These are phyloP conservation scores for Kodamaea hsintzibuensis DNA, from an alignment of 805 yeast species.

Conservation along the genomic window DNA sequence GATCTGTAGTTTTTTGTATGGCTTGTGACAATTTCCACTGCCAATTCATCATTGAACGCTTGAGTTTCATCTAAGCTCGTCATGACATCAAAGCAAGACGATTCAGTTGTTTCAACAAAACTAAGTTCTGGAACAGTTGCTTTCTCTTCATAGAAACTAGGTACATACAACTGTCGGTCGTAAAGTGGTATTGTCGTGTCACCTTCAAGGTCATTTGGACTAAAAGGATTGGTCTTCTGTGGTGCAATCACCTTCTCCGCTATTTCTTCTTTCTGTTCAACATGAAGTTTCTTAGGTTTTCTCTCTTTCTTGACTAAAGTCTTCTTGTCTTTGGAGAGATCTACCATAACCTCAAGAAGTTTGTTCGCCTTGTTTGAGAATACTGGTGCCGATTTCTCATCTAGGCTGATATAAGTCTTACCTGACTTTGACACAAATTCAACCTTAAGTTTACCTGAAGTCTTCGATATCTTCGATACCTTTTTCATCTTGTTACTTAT, in stretches of 20 bases:
- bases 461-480: neutral
- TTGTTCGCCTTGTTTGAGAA: neutral
- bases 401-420: neutral
- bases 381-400: neutral
- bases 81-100: slow-evolving; percentile 14
- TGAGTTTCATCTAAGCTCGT: slow-evolving; percentile 15
- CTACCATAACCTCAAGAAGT: neutral
- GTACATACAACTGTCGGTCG: slow-evolving; percentile 18
- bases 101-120: slow-evolving; percentile 13
- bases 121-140: slow-evolving; percentile 22
- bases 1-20: slow-evolving; percentile 33
- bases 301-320: slow-evolving; percentile 8
- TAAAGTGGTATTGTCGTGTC: slow-evolving; percentile 28
- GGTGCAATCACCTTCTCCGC: neutral
- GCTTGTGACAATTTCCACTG: slow-evolving; percentile 29
- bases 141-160: slow-evolving; percentile 16
- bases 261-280: slow-evolving; percentile 8
- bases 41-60: slow-evolving; percentile 30
- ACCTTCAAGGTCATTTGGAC: slow-evolving; percentile 35
- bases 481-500: slow-evolving; percentile 3
- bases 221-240: slow-evolving; percentile 26
- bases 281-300: neutral
- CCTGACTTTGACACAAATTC: neutral
- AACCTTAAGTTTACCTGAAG: neutral
- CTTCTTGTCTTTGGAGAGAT: slow-evolving; percentile 4